phyloP scores from a whole-genome alignment of 2,329 filamentous ascomycete genomes.

The Knufia petricola region DNA sequence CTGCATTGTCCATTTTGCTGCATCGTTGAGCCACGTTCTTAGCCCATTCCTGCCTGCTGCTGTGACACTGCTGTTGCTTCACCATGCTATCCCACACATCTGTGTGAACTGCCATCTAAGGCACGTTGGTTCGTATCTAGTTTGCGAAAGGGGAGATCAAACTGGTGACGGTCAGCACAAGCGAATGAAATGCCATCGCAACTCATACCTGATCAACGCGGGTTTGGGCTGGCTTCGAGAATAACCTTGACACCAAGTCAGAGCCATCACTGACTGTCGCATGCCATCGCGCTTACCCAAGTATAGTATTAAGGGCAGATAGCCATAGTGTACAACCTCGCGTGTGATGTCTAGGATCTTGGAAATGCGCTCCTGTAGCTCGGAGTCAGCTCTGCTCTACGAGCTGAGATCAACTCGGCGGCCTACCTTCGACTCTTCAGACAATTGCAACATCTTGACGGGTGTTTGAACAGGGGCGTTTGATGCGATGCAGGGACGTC shows the following conservation, averaged over 20 bases:
- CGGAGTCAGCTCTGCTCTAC: no score
- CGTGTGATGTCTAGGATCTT: conserved; percentile 92
- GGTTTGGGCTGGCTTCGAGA: conserved; percentile 88
- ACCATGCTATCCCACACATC: not conserved
- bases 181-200: not conserved
- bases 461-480: no score
- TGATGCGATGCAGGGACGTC: no score
- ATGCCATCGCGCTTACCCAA: conserved; percentile 52
- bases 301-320: conserved; percentile 92
- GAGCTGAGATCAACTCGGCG: no score
- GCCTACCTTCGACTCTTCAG: conserved; percentile 89
- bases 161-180: conserved; percentile 11
- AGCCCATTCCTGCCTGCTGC: not conserved
- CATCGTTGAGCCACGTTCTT: no score
- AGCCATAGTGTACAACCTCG: conserved; percentile 94
- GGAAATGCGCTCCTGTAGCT: conserved; percentile 79
- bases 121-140: conserved; percentile 4
- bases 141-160: conserved; percentile 23
- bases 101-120: no score
- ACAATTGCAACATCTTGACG: conserved; percentile 47
- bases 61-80: not conserved
- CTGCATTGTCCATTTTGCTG: no score
- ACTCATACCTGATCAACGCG: conserved; percentile 57
- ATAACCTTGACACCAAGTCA: conserved; percentile 54
- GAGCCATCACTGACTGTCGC: not conserved